phyloP scores from a whole-genome alignment of 148 eudicot species.

The Chenopodium berlandieri region DNA sequence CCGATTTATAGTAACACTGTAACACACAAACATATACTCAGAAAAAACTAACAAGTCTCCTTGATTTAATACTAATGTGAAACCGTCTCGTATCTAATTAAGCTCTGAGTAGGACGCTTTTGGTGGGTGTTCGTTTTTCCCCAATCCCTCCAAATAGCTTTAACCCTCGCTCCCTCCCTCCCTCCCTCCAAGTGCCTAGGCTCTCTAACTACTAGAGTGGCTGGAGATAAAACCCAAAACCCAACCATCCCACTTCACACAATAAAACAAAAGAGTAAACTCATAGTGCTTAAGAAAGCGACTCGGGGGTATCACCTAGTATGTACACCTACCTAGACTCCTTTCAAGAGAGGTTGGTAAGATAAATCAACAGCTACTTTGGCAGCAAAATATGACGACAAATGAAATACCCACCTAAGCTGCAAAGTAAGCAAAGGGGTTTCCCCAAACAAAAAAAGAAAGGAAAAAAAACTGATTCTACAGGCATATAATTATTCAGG shows the following conservation, averaged over 20 bases:
- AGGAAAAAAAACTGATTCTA: not conserved
- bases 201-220: not conserved
- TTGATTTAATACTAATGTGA: too few species aligned
- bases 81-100: too few species aligned
- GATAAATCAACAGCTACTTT: constrained; percentile 15
- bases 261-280: constrained; percentile 1
- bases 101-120: not conserved
- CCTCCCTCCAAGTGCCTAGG: not conserved
- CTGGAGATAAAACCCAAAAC: not conserved
- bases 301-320: not conserved
- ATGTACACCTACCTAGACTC: constrained; percentile 6
- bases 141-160: not conserved
- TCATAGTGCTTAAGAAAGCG: constrained; percentile 15
- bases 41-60: too few species aligned
- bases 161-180: not conserved
- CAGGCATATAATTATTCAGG: constrained; percentile 7
- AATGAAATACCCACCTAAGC: constrained; percentile 10
- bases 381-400: not conserved
- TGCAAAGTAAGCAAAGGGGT: not conserved
- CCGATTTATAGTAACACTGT: too few species aligned
- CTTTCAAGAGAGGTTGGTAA: constrained; percentile 7
- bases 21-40: too few species aligned
- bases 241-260: constrained; percentile 9
- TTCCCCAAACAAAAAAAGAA: not conserved
- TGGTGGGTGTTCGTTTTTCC: not conserved